phyloP scores from a whole-genome alignment of 2,329 filamentous ascomycete genomes.

The Epichloe scottii region DNA sequence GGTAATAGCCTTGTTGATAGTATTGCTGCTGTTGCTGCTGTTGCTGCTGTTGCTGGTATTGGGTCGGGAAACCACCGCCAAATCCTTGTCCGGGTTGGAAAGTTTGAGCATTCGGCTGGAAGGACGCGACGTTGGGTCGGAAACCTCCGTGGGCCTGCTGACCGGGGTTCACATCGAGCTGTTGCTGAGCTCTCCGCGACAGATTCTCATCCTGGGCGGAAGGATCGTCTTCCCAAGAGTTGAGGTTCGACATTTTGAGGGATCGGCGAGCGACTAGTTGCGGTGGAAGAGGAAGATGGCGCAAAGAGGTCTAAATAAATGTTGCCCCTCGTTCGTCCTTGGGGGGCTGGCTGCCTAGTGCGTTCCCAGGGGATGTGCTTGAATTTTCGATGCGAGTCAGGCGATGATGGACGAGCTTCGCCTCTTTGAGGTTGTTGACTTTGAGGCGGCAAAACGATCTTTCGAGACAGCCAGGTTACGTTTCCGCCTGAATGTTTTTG shows the following conservation, averaged over 20 bases:
- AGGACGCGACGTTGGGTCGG: slow-evolving; percentile 45
- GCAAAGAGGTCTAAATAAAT: neutral
- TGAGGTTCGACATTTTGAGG: slow-evolving; percentile 67
- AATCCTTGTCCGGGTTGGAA: slow-evolving; percentile 65
- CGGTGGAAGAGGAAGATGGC: neutral
- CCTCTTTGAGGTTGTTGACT: neutral
- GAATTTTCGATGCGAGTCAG: neutral
- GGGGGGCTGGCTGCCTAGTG: neutral
- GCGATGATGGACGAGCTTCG: neutral
- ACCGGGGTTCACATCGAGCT: slow-evolving; percentile 56
- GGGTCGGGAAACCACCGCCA: slow-evolving; percentile 41
- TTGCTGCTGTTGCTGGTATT: slow-evolving; percentile 39
- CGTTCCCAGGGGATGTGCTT: neutral
- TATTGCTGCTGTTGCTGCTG: slow-evolving; percentile 35
- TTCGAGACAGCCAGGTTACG: slow-evolving; percentile 1
- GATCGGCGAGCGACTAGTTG: neutral
- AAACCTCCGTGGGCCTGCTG: slow-evolving; percentile 31
- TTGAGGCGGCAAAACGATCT: slow-evolving; percentile 3
- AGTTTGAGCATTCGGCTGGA: slow-evolving; percentile 57
- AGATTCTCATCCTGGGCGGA: slow-evolving; percentile 66
- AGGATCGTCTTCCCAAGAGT: slow-evolving; percentile 90
- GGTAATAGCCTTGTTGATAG: slow-evolving; percentile 43
- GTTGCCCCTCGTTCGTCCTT: slow-evolving; percentile 2
- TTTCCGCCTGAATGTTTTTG: slow-evolving; percentile 8
- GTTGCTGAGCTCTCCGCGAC: slow-evolving; percentile 61